Conservation (phyloP, 371 early-diverging fungal species). For the Capniomyces stellatus region DNA sequence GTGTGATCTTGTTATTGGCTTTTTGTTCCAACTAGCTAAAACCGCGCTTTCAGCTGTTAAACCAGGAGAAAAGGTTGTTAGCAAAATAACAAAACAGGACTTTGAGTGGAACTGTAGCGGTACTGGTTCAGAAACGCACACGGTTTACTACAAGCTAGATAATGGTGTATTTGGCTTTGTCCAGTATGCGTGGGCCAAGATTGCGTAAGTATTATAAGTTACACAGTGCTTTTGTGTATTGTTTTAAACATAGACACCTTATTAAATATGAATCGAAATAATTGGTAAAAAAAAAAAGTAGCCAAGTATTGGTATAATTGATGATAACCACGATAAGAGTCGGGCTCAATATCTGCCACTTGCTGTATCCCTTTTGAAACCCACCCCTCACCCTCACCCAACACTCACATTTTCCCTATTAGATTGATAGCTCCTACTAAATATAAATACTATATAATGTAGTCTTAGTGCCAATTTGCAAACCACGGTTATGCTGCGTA, state of each 20-base stretch:
- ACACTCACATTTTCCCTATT: too few species aligned
- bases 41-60: conserved; percentile 22
- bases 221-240: too few species aligned
- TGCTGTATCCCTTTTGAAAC: too few species aligned
- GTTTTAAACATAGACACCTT: too few species aligned
- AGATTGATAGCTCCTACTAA: too few species aligned
- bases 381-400: too few species aligned
- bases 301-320: too few species aligned
- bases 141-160: conserved; percentile 60
- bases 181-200: conserved; percentile 70
- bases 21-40: conserved; percentile 21
- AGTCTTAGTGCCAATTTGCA: conserved; percentile 46
- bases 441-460: neutral
- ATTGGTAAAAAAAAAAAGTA: too few species aligned
- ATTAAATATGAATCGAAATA: too few species aligned
- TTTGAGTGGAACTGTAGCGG: conserved; percentile 55
- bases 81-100: conserved; percentile 38
- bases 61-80: conserved; percentile 21
- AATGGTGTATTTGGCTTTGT: conserved; percentile 57
- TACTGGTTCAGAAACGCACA: conserved; percentile 75
- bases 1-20: too few species aligned
- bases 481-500: conserved; percentile 54
- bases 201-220: conserved; percentile 39
- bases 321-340: too few species aligned
- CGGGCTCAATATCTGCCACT: too few species aligned